phyloP scores from a whole-genome alignment of 1,284 basidiomycete genomes.

The Retiboletus flavoniger region DNA sequence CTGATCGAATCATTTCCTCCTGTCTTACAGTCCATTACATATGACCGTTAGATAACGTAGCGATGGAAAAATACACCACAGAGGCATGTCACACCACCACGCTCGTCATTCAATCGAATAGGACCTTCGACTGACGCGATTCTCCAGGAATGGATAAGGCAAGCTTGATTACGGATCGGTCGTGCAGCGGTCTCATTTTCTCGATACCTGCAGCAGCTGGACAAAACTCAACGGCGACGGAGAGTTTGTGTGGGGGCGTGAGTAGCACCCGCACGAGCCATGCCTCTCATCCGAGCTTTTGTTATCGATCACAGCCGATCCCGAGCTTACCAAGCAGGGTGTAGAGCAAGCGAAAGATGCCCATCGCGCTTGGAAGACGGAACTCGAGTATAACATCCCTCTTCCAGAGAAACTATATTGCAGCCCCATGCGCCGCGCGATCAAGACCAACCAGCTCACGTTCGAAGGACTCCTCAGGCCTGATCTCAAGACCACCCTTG shows the following conservation, averaged over 20 bases:
- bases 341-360: conserved; percentile 60
- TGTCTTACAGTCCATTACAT: not conserved
- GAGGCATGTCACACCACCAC: conserved; percentile 35
- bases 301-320: conserved; percentile 55
- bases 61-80: conserved; percentile 67
- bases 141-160: conserved; percentile 56
- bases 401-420: conserved; percentile 64
- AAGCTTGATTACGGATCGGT: conserved; percentile 20
- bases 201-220: conserved; percentile 46
- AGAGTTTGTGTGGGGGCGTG: conserved; percentile 77
- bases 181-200: not conserved
- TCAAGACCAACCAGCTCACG: conserved; percentile 65
- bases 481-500: conserved; percentile 38
- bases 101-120: not conserved
- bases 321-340: conserved; percentile 69
- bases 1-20: not conserved
- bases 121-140: not conserved
- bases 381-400: conserved; percentile 53
- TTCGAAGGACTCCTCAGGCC: conserved; percentile 45
- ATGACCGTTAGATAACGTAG: conserved; percentile 65
- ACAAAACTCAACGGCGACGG: conserved; percentile 68
- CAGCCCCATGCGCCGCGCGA: conserved; percentile 72
- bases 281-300: not conserved
- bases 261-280: conserved; percentile 31
- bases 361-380: conserved; percentile 57